phyloP scores from a whole-genome alignment of 2,329 filamentous ascomycete genomes.

The Cladosporium sp. region DNA sequence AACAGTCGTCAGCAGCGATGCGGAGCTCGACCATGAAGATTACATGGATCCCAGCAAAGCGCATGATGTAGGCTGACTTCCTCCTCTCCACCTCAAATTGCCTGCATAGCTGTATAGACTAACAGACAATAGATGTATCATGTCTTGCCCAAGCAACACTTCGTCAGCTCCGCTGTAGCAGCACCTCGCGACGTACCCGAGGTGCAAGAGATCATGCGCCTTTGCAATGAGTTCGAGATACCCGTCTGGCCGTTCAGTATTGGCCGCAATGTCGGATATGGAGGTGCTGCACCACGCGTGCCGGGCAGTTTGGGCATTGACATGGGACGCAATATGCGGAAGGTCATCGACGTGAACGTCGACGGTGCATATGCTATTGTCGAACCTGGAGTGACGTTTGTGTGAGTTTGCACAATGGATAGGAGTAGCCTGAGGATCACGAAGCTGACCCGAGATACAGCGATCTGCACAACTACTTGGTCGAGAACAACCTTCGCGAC shows the following conservation, averaged over 20 bases:
- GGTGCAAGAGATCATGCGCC: slow-evolving; percentile 49
- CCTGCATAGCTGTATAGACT: neutral
- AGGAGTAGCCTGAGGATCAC: neutral
- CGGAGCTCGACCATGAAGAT: slow-evolving; percentile 25
- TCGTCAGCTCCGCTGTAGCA: slow-evolving; percentile 48
- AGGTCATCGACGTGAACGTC: slow-evolving; percentile 53
- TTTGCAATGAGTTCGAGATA: slow-evolving; percentile 48
- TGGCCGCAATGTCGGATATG: slow-evolving; percentile 55
- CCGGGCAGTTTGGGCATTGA: slow-evolving; percentile 54
- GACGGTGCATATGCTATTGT: slow-evolving; percentile 53
- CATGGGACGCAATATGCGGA: slow-evolving; percentile 56
- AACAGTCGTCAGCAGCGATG: slow-evolving; percentile 32
- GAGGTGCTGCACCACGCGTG: slow-evolving; percentile 56
- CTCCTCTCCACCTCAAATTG: neutral
- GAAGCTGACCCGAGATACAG: slow-evolving; percentile 38
- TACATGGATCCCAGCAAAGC: slow-evolving; percentile 26
- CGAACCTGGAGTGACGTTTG: slow-evolving; percentile 55
- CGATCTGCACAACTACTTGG: slow-evolving; percentile 53
- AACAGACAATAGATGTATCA: slow-evolving; percentile 1
- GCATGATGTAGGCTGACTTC: slow-evolving; percentile 20
- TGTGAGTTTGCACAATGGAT: neutral
- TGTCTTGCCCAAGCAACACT: slow-evolving; percentile 38
- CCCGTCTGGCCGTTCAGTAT: slow-evolving; percentile 54
- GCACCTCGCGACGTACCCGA: slow-evolving; percentile 42
- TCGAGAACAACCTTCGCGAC: slow-evolving; percentile 40